These are phyloP conservation scores for Cenchrus fungigraminus DNA, from an alignment of 176 grass and related monocot species.

Conservation along the genomic window DNA sequence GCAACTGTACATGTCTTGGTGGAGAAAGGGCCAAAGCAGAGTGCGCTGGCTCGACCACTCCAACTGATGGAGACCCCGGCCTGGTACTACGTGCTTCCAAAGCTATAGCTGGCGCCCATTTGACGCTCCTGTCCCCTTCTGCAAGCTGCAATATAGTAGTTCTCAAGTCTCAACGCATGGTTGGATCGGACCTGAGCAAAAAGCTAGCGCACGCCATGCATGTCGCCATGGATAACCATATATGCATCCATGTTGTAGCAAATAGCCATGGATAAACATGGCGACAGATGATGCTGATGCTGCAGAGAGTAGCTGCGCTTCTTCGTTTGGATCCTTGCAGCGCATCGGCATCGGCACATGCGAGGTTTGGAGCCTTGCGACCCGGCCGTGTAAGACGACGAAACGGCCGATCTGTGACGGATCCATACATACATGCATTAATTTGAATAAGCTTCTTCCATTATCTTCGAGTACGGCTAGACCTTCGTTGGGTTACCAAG, in stretches of 20 bases:
- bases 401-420: not conserved
- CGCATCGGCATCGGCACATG: constrained; percentile 7
- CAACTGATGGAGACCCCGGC: not conserved
- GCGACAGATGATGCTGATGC: not conserved
- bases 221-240: not conserved
- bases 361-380: constrained; percentile 13
- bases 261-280: not conserved
- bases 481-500: not conserved
- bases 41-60: constrained; percentile 19
- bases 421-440: not conserved
- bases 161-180: not conserved
- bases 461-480: not conserved
- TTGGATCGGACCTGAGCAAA: not conserved
- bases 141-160: not conserved
- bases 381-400: not conserved
- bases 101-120: not conserved
- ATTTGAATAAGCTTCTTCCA: constrained; percentile 10
- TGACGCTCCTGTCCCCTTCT: not conserved
- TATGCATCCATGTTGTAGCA: not conserved
- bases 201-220: too few species aligned
- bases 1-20: not conserved
- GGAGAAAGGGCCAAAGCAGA: constrained; percentile 16
- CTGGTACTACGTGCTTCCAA: not conserved
- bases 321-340: not conserved
- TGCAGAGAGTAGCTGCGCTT: not conserved